Evolutionary conservation across 1,139 yeast genomes (phyloP).

Genomic region (Candida glucosophila): DNA sequence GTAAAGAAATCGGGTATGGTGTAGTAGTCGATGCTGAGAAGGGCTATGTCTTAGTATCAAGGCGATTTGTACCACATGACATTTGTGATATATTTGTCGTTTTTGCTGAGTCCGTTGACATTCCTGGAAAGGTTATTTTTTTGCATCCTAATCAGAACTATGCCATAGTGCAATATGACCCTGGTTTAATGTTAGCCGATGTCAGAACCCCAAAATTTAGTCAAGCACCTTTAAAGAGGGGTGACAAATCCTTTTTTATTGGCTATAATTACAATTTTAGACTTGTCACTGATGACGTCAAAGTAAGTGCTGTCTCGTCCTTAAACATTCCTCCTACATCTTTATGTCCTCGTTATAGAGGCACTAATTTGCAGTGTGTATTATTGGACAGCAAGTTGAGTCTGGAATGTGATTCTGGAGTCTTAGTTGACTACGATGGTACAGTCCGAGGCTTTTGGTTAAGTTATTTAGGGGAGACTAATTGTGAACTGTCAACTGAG

Average conservation of each 20-base stretch:
- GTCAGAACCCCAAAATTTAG: constrained; percentile 57
- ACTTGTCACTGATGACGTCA: constrained; percentile 66
- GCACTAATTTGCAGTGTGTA: constrained; percentile 73
- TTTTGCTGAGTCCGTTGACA: constrained; percentile 77
- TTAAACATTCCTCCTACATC: constrained; percentile 65
- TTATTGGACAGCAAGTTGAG: constrained; percentile 67
- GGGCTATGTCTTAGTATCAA: constrained; percentile 74
- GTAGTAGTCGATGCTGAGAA: constrained; percentile 69
- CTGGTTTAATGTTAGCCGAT: constrained; percentile 40
- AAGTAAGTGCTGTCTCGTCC: constrained; percentile 68
- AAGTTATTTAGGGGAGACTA: constrained; percentile 65
- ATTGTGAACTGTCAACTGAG: constrained; percentile 39
- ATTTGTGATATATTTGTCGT: constrained; percentile 70
- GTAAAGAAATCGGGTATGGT: constrained; percentile 62
- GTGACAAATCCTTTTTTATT: constrained; percentile 66
- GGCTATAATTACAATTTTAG: constrained; percentile 72
- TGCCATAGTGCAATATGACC: constrained; percentile 79
- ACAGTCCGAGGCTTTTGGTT: constrained; percentile 79
- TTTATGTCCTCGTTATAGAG: constrained; percentile 72
- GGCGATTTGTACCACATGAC: constrained; percentile 79
- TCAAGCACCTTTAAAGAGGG: constrained; percentile 53
- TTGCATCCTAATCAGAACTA: constrained; percentile 85
- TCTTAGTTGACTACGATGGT: constrained; percentile 72
- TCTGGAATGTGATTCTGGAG: constrained; percentile 73
- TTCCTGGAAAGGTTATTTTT: constrained; percentile 75